Evolutionary conservation across 164 flowering plant genomes (phyloP), one percentile per base, ranked within the genome.

Genomic region (Amborella trichopoda): DNA sequence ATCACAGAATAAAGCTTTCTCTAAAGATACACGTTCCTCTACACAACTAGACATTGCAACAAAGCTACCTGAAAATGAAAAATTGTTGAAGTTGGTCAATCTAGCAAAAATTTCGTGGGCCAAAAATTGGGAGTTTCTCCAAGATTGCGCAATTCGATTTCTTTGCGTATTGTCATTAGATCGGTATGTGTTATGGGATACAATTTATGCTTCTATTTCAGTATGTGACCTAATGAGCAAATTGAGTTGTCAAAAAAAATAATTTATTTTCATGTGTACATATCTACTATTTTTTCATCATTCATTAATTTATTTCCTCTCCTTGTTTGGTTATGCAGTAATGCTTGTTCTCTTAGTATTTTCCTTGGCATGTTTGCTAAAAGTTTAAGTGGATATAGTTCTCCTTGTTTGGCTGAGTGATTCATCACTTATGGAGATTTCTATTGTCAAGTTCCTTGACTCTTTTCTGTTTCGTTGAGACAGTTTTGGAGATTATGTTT

Each of bases 401-500:
- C n/a, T n/a, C n/a, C n/a, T n/a, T n/a, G n/a, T n/a, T n/a, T n/a
- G n/a, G n/a, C n/a, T n/a, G n/a, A n/a, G n/a, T n/a, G n/a, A n/a
- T n/a, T n/a, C n/a, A n/a, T n/a, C n/a, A n/a, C n/a, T n/a, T n/a
- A n/a, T n/a, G n/a, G n/a, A n/a, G 36, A n/a, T 1, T 32, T n/a
- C 19, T 8, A 18, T 37, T 8, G 40, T 14, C 5, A n/a, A 1
- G n/a, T 37, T 37, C 6, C 40, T 37, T 37, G 19, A 8, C 12
- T 37, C 19, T n/a, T 37, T 47, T 19, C 5, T 52, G 27, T 50
- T 33, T 27, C 40, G 14, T 34, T 20, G 46, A 59, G 57, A 28
- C 82, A 90, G 97, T 36, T 93, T 93, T 66, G 99, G 99, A 44
- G 99, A 93, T 63, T 93, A 88, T 66, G 93, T 93, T 26, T 93